Evolutionary conservation across 257 asterid genomes (phyloP), one percentile per base, ranked within the genome.

Genomic region (Gynochthodes officinalis): DNA sequence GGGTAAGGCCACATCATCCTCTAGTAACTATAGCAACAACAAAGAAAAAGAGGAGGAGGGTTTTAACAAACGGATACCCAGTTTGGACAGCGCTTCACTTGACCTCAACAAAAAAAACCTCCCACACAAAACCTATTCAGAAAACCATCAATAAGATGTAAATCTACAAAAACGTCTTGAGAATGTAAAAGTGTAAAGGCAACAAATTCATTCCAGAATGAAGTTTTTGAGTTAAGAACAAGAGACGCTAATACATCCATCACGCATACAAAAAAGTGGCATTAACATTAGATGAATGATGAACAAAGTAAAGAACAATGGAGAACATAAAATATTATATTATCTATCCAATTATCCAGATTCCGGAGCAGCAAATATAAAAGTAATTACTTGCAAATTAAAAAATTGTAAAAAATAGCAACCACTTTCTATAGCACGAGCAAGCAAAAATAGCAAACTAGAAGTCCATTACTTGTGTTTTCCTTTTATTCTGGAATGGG

Each of bases 81-180:
- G 33, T 4, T 25, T 16, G 6, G 23, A 1, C 10, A 28, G 21
- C 5, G 48, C 59, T 54, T 44, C 69, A 46, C 33, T 30, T 40
- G 55, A 37, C 32, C 39, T 27, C 5, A 14, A 23, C 39, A n/a
- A n/a, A 49, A 4, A 37, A 12, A 57, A 35, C 44, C 21, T 23
- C n/a, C 19, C 42, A 57, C 6, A 55, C 16, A 25, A 55, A 50
- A 19, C 32, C 73, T 69, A 69, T 69, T 69, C 23, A 44, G 43
- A 58, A 74, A 64, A 25, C 16, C 46, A 70, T 44, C 25, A 67
- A 16, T 1, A 64, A 49, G 52, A 58, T 44, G 42, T n/a, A 55
- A 23, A 16, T 16, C 13, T 2, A 53, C 1, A 37, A 27, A 8
- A 42, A 15, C 7, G 33, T 61, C 44, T 61, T 12, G 13, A 62